A percentile compares a stretch with the other conserved stretches of the same genome.
These are phyloP conservation scores for Populus tremula DNA, from an alignment of 345 rosid genomes.

Conservation along the genomic window DNA sequence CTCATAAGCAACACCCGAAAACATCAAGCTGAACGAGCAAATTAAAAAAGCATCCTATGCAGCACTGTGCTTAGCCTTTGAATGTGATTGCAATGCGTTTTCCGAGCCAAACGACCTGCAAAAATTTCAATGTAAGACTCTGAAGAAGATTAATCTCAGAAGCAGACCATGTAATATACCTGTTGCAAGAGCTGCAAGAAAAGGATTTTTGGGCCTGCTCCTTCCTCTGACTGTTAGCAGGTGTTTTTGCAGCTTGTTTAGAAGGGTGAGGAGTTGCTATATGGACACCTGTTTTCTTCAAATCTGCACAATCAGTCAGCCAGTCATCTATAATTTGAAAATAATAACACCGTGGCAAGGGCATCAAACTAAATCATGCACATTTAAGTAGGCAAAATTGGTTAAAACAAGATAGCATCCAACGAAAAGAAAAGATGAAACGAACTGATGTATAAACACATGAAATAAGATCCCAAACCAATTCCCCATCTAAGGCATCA, in stretches of 20 bases:
- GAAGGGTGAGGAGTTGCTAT: constrained; percentile 76
- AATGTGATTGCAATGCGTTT: constrained; percentile 62
- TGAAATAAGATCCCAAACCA: neutral
- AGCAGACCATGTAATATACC: constrained; percentile 23
- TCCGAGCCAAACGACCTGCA: constrained; percentile 65
- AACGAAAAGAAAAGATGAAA: neutral
- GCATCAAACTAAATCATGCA: neutral
- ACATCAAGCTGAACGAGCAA: neutral
- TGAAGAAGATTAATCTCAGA: neutral
- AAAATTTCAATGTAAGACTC: neutral
- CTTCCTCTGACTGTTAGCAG: constrained; percentile 40
- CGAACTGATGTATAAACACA: neutral
- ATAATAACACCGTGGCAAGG: neutral
- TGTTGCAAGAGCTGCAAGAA: constrained; percentile 61
- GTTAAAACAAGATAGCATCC: neutral
- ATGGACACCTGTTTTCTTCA: constrained; percentile 54
- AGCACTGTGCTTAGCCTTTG: constrained; percentile 71
- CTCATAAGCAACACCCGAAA: neutral
- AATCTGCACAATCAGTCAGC: constrained; percentile 34
- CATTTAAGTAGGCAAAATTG: neutral
- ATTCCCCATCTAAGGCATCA: neutral
- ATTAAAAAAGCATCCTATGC: neutral
- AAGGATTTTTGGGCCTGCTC: constrained; percentile 49
- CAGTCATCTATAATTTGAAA: neutral
- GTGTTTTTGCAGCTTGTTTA: constrained; percentile 49